Evolutionary conservation across 2,329 filamentous ascomycete species (phyloP).

Genomic region (Clonostachys rhizophaga): DNA sequence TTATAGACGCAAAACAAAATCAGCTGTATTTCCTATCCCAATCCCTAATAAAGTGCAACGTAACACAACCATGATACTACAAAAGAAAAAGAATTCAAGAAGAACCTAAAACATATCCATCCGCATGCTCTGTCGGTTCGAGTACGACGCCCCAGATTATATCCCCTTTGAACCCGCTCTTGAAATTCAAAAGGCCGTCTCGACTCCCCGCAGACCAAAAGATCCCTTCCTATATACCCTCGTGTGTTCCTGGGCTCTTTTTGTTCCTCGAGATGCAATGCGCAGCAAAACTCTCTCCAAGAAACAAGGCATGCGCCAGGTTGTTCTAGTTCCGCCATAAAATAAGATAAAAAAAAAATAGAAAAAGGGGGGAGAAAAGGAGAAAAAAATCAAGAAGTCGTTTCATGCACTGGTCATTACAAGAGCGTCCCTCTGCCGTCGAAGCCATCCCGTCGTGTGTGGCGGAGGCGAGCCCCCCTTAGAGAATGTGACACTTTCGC

Average conservation of each 20-base stretch:
- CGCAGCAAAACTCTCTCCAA: too few relatives aligned
- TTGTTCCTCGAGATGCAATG: neutral
- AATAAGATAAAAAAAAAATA: conserved; percentile 1
- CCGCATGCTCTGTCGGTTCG: neutral
- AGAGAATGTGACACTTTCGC: conserved; percentile 78
- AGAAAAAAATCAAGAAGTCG: conserved; percentile 21
- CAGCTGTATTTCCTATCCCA: conserved; percentile 1
- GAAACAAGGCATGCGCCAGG: too few relatives aligned
- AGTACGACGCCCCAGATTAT: too few relatives aligned
- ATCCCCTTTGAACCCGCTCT: too few relatives aligned
- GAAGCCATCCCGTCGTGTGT: neutral
- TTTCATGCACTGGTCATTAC: conserved; percentile 35
- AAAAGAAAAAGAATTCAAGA: conserved; percentile 1
- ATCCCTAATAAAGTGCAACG: neutral
- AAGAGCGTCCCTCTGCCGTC: conserved; percentile 19
- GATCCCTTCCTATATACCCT: conserved; percentile 1
- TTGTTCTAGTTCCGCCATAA: neutral
- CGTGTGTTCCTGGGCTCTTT: too few relatives aligned
- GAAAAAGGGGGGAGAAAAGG: conserved; percentile 7
- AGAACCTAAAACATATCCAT: neutral
- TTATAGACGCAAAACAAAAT: neutral
- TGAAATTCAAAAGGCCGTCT: too few relatives aligned
- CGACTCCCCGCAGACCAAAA: too few relatives aligned
- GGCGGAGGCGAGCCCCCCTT: conserved; percentile 20
- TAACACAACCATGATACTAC: conserved; percentile 1